A percentile compares a stretch with the other conserved stretches of the same genome.
phyloP scores from a whole-genome alignment of 1,139 yeast species.

The Geotrichum restrictum region DNA sequence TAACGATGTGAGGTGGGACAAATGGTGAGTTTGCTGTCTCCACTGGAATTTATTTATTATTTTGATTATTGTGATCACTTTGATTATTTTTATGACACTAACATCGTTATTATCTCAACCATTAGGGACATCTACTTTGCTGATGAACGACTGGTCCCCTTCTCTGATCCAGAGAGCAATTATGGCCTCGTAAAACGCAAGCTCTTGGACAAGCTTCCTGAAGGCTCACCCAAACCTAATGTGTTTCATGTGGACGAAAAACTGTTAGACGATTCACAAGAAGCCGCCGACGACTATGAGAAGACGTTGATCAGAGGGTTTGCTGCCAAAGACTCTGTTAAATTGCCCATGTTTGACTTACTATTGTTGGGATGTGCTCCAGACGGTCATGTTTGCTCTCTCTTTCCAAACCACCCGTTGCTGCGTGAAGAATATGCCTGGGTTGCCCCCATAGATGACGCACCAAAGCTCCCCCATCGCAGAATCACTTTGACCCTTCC shows the following conservation, averaged over 20 bases:
- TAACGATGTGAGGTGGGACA: constrained; percentile 74
- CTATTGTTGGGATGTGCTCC: constrained; percentile 95
- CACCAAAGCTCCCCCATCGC: constrained; percentile 84
- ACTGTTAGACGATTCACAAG: constrained; percentile 79
- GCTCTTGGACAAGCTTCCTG: constrained; percentile 64
- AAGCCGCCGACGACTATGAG: constrained; percentile 91
- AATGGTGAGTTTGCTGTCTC: constrained; percentile 52
- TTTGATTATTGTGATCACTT: too few species aligned
- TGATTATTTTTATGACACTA: too few species aligned
- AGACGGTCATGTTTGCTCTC: constrained; percentile 94
- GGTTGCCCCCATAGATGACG: constrained; percentile 91
- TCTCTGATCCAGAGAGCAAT: constrained; percentile 76
- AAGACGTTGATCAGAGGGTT: constrained; percentile 78
- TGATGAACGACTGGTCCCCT: constrained; percentile 92
- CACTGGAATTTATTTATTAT: not conserved
- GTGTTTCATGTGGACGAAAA: constrained; percentile 79
- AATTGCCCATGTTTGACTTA: constrained; percentile 89
- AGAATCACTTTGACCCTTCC: constrained; percentile 93
- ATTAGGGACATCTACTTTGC: constrained; percentile 78
- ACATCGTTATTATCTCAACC: too few species aligned
- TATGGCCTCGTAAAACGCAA: constrained; percentile 84
- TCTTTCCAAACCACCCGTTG: constrained; percentile 88
- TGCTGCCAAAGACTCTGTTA: constrained; percentile 95
- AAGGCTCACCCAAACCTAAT: constrained; percentile 53
- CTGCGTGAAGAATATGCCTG: constrained; percentile 89